Evolutionary conservation across 768 basidiomycete species (phyloP), one percentile per base, ranked within the genome.

Genomic region (Gymnopilus junonius): DNA sequence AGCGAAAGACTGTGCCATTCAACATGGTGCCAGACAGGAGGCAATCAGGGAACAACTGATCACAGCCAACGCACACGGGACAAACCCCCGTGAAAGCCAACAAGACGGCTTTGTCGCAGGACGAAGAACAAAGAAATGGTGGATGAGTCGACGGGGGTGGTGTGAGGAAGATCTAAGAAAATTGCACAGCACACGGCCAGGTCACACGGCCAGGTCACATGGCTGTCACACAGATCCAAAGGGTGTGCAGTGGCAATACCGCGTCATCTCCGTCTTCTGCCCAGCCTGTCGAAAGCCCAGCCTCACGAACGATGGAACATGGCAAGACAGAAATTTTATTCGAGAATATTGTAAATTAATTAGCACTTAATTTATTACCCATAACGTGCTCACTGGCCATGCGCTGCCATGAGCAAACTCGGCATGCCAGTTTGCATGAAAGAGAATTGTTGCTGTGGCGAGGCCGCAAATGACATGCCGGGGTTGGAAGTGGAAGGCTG

Each of bases 1-100:
- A n/a, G n/a, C n/a, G n/a, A n/a, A n/a, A n/a, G n/a, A n/a, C n/a
- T n/a, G n/a, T n/a, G n/a, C n/a, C 53, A 55, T 55, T 55, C 53
- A 55, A 55, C 53, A 55, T 55, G 53, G 53, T 55, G 53, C 53
- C 53, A 8, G 20, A 25, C 23, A 55, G 15, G 12, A 20, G 53
- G 53, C 53, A 55, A 55, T 55, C 53, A 35, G 32, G 32, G 17
- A 12, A 55, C 53, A 55, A 32, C 23, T 50, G 46, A 50, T 50
- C 46, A 50, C 46, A 50, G 29, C 17, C 14, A n/a, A n/a, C 14
- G 25, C 29, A 25, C 46, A 14, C 25, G 27, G 27, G 46, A 48
- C 46, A 48, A 10, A 23, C 27, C 46, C 27, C 27, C 20, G 20
- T 8, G 8, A 6, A 42, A n/a, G 8, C 40, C 46, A 48, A 21